Base-by-base conservation (phyloP, 306 rosid species). In the Chamaecrista fasciculata region DNA sequence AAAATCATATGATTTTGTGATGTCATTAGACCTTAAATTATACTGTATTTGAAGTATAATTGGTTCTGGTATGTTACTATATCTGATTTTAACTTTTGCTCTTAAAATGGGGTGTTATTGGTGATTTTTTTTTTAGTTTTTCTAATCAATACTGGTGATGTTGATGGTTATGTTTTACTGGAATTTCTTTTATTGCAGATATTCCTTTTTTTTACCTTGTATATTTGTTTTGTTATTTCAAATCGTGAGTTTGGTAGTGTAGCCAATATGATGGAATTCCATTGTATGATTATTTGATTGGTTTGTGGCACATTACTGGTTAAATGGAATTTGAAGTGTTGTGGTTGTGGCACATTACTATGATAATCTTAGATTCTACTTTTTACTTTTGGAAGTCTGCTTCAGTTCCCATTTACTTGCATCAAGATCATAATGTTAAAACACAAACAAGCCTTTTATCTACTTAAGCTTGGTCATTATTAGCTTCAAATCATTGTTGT, bases 1-100 rank as follows among this genome's bases (percentile, higher is more conserved):
- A 24, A 59, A 70, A 60, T 49, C 51, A 43, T 73, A 64, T 50
- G 64, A 57, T 57, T 76, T 28, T 28, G 25, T 31, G 18, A 16
- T 57, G n/a, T 20, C 34, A 62, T 61, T 26, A 6, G 11, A 42
- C 56, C 58, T 50, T 64, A 51, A 23, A 7, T 6, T 65, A 53
- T 19, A 10, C 3, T 40, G 12, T 14, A 40, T 51, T 63, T 20
- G 28, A 63, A 72, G 57, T 40, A 37, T 26, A 10, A 8, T 62
- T 64, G 66, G 19, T 34, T 40, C 47, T 48, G 25, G 1, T 56
- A 19, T 46, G 11, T 16, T 53, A 19, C 26, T 8, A 33, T 55
- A 48, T 31, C 50, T 56, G 51, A 31, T 31, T 59, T 69, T 52
- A 33, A 16, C 11, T 39, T 36, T 71, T 26, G 37, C 50, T 21